phyloP scores from a whole-genome alignment of 176 grass and related monocot species.

The Carex kokanica region DNA sequence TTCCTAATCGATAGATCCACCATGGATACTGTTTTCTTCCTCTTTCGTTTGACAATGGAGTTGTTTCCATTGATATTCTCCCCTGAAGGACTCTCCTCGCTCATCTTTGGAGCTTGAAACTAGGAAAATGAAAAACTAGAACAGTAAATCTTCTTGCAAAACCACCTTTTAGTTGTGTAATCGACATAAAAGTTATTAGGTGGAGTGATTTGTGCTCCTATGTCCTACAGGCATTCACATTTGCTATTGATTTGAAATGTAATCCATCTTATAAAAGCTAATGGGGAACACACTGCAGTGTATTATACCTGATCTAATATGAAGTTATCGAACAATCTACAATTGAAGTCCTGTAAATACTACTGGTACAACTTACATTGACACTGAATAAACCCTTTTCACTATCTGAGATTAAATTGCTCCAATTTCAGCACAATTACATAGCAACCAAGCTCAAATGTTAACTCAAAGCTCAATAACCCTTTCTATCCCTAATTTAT shows the following conservation, averaged over 20 bases:
- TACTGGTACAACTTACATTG: slow-evolving; percentile 1
- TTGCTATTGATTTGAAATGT: neutral
- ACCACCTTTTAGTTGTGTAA: neutral
- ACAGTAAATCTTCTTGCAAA: neutral
- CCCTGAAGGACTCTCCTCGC: slow-evolving; percentile 65
- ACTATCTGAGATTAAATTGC: neutral
- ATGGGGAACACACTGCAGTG: neutral
- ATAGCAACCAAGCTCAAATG: neutral
- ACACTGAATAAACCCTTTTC: neutral
- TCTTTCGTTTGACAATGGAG: slow-evolving; percentile 83
- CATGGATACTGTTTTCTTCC: slow-evolving; percentile 62
- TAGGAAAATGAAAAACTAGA: neutral
- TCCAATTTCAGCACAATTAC: neutral
- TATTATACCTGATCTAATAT: neutral
- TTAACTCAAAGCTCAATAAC: neutral
- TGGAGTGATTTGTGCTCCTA: neutral
- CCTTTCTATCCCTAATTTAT: neutral
- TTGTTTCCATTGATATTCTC: slow-evolving; percentile 61
- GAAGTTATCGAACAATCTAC: neutral
- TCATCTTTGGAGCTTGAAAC: slow-evolving; percentile 54
- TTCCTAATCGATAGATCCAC: slow-evolving; percentile 62
- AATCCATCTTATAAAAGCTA: neutral
- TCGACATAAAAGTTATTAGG: neutral
- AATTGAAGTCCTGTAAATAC: neutral
- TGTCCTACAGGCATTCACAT: neutral